phyloP scores from a whole-genome alignment of 2,329 filamentous ascomycete species.

The Orbilia javanica region DNA sequence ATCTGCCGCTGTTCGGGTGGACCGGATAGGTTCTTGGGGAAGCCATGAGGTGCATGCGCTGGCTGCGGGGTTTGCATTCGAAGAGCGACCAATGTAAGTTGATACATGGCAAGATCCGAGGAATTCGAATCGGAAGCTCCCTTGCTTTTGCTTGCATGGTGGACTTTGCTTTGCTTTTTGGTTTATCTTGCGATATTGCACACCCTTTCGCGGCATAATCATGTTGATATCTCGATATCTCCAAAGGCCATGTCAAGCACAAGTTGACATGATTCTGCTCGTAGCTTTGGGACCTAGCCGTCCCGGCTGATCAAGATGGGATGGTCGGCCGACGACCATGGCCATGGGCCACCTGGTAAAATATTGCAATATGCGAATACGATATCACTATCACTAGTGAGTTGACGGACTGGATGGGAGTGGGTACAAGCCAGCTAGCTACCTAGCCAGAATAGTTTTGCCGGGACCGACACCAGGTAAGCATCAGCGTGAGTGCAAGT shows the following conservation, averaged over 20 bases:
- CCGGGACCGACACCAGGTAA: not conserved
- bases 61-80: constrained; percentile 38
- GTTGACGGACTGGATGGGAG: too few relatives aligned
- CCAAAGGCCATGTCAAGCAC: too few relatives aligned
- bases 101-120: constrained; percentile 13
- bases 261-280: too few relatives aligned
- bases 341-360: not conserved
- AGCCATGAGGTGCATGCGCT: constrained; percentile 4
- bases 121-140: not conserved
- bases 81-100: not conserved
- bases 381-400: not conserved
- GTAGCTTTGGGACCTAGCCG: too few relatives aligned
- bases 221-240: too few relatives aligned
- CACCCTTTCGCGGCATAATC: not conserved
- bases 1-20: constrained; percentile 38
- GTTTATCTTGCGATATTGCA: not conserved
- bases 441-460: not conserved
- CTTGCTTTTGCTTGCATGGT: too few relatives aligned
- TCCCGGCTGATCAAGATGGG: not conserved
- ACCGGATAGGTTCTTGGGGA: constrained; percentile 19
- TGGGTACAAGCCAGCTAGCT: not conserved
- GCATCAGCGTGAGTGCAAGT: too few relatives aligned
- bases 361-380: not conserved
- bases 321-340: too few relatives aligned
- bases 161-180: not conserved